phyloP scores from a whole-genome alignment of 768 basidiomycete species.

The Amanita subjunquillea region DNA sequence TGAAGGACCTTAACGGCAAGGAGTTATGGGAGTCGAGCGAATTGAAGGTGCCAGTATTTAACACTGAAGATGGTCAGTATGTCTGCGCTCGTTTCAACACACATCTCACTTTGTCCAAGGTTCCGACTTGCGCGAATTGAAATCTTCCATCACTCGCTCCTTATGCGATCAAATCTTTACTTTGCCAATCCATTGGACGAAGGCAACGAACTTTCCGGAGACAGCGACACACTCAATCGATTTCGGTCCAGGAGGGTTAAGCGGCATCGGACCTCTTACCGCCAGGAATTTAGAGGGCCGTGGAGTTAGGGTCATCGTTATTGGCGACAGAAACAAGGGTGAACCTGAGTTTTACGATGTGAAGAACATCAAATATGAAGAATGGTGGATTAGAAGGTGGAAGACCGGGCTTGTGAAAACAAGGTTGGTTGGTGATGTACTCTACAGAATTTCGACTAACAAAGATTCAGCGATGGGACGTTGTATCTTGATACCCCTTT shows the following conservation, averaged over 20 bases:
- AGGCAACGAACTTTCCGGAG: conserved; percentile 83
- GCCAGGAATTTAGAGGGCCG: conserved; percentile 87
- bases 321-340: conserved; percentile 85
- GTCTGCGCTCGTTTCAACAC: conserved; percentile 3
- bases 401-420: conserved; percentile 82
- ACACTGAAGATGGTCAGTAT: conserved; percentile 83
- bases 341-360: conserved; percentile 78
- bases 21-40: conserved; percentile 69
- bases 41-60: conserved; percentile 76
- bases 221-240: conserved; percentile 91
- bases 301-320: conserved; percentile 82
- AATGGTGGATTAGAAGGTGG: conserved; percentile 89
- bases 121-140: conserved; percentile 63
- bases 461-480: conserved; percentile 66
- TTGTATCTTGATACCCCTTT: conserved; percentile 93
- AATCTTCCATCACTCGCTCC: conserved; percentile 73
- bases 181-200: conserved; percentile 84
- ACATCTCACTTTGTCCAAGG: conserved; percentile 36
- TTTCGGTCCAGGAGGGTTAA: conserved; percentile 92
- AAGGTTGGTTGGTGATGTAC: conserved; percentile 39
- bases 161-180: conserved; percentile 93
- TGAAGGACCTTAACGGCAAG: conserved; percentile 62
- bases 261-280: conserved; percentile 88
- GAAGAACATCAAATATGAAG: conserved; percentile 58
- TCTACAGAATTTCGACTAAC: conserved; percentile 6